Conservation (phyloP, 208 protist genomes). For the Trypanosoma boissoni region DNA sequence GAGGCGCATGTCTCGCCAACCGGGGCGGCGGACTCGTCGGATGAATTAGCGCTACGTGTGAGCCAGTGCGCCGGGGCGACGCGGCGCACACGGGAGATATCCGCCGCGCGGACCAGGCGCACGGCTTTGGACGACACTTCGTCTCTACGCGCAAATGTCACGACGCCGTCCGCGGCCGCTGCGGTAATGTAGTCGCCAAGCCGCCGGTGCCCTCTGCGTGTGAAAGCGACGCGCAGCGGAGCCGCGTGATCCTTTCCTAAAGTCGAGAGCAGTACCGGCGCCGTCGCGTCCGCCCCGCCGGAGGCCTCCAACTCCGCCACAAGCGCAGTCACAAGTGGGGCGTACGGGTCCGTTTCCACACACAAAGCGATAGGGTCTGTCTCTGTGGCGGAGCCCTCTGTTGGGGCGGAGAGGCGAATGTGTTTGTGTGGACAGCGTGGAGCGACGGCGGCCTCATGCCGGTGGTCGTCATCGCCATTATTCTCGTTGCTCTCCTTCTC, state of each 20-base stretch:
- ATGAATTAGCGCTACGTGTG: no score
- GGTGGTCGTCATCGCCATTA: no score
- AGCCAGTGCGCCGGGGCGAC: constrained; percentile 61
- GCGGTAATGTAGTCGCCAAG: constrained; percentile 79
- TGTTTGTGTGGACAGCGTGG: no score
- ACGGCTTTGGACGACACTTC: constrained; percentile 75
- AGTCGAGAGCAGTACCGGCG: constrained; percentile 77
- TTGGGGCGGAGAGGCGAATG: no score
- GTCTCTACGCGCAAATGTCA: constrained; percentile 45
- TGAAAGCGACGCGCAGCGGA: constrained; percentile 52
- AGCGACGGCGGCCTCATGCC: no score
- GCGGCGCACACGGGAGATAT: constrained; percentile 49
- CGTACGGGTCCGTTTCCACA: no score
- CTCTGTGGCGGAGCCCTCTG: no score
- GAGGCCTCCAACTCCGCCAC: constrained; percentile 54
- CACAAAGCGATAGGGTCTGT: no score
- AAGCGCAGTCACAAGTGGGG: constrained; percentile 60
- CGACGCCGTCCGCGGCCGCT: constrained; percentile 53
- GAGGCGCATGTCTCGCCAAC: constrained; percentile 28
- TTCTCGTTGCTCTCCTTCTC: no score
- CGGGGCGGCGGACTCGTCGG: constrained; percentile 14
- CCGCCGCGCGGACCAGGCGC: constrained; percentile 43
- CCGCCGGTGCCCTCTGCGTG: constrained; percentile 71
- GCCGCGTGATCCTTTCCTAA: constrained; percentile 83
- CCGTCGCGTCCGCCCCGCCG: constrained; percentile 29